phyloP scores from a whole-genome alignment of 2,329 filamentous ascomycete genomes.

The Aspergillus quadrilineatus region DNA sequence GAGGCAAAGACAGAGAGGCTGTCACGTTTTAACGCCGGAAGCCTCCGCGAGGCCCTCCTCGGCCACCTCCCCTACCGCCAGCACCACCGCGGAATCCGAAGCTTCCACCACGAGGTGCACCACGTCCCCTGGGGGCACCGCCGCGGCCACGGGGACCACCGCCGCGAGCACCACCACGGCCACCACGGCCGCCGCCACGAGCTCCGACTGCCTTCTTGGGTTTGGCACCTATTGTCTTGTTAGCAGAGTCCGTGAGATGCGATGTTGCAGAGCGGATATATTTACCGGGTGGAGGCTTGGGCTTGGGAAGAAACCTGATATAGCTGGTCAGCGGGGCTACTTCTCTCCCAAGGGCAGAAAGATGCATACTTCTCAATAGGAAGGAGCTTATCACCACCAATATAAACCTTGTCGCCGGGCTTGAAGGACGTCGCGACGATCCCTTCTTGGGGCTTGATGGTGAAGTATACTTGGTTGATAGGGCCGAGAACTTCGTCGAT shows the following conservation, averaged over 20 bases:
- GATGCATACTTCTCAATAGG: slow-evolving; percentile 73
- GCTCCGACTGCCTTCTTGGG: slow-evolving; percentile 65
- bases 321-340: slow-evolving; percentile 17
- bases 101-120: slow-evolving; percentile 26
- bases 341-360: not conserved
- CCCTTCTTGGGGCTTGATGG: slow-evolving; percentile 93
- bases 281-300: slow-evolving; percentile 65
- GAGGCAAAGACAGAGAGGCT: slow-evolving; percentile 26
- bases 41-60: slow-evolving; percentile 32
- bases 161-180: slow-evolving; percentile 43
- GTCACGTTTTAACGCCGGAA: slow-evolving; percentile 25
- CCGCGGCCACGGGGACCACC: slow-evolving; percentile 41
- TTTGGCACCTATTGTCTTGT: slow-evolving; percentile 60
- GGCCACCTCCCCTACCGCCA: slow-evolving; percentile 39
- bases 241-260: slow-evolving; percentile 15
- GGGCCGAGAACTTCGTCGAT: slow-evolving; percentile 97
- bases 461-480: slow-evolving; percentile 98
- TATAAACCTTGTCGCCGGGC: slow-evolving; percentile 94
- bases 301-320: slow-evolving; percentile 81
- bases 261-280: slow-evolving; percentile 1
- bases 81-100: slow-evolving; percentile 35
- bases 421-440: slow-evolving; percentile 96
- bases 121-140: slow-evolving; percentile 37
- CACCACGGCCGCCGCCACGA: slow-evolving; percentile 44
- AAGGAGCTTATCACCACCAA: slow-evolving; percentile 88